A percentile compares a stretch with the other conserved stretches of the same genome.
Conservation (phyloP, 2,329 filamentous ascomycete species). For the Penicillium capsulatum region DNA sequence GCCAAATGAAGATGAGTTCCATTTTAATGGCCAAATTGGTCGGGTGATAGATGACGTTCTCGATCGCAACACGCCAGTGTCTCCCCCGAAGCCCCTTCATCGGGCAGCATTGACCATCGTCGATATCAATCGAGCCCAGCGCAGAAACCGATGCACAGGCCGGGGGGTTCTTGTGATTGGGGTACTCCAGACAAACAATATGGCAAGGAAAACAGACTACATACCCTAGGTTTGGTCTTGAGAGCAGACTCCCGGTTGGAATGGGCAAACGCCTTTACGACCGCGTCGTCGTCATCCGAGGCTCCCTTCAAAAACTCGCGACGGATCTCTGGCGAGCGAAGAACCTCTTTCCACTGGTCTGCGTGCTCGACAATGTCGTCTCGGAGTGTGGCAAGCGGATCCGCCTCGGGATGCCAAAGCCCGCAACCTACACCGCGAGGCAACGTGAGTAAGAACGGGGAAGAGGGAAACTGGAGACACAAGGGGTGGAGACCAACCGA, state of each 20-base stretch:
- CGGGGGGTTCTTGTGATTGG: neutral
- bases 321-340: conserved; percentile 60
- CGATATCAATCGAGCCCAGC: no score
- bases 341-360: conserved; percentile 62
- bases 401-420: conserved; percentile 71
- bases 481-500: conserved; percentile 52
- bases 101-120: no score
- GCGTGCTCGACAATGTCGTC: conserved; percentile 71
- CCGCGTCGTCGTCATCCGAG: conserved; percentile 54
- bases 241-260: conserved; percentile 70
- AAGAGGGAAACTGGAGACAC: neutral
- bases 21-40: neutral
- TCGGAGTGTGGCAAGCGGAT: conserved; percentile 63
- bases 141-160: no score
- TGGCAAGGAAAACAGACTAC: conserved; percentile 26
- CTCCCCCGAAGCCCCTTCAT: no score
- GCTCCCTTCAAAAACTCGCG: conserved; percentile 60
- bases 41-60: neutral
- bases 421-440: conserved; percentile 58
- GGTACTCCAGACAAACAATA: neutral
- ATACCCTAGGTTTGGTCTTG: conserved; percentile 80
- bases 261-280: conserved; percentile 64
- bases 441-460: conserved; percentile 8
- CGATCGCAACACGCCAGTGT: no score
- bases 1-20: no score